Conservation (phyloP, 805 yeast species). For the Saccharomyces jurei region DNA sequence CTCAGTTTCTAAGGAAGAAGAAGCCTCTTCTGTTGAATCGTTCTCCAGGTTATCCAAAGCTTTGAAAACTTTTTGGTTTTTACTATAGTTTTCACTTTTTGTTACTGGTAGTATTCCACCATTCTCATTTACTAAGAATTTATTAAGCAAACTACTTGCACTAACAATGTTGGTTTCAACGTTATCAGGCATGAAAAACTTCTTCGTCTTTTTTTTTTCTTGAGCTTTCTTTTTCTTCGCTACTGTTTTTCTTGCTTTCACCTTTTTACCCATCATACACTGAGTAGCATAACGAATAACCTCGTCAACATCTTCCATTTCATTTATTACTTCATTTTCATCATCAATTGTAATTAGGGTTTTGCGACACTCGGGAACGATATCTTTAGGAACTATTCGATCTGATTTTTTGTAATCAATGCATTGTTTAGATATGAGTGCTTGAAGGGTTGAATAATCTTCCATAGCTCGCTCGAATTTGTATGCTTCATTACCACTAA, state of each 20-base stretch:
- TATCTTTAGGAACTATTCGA: conserved; percentile 57
- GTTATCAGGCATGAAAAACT: conserved; percentile 67
- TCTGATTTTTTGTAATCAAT: conserved; percentile 42
- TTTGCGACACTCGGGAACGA: conserved; percentile 50
- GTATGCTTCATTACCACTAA: conserved; percentile 66
- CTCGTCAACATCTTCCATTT: conserved; percentile 56
- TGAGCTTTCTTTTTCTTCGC: conserved; percentile 13
- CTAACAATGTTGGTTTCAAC: conserved; percentile 56
- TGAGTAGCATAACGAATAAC: conserved; percentile 61
- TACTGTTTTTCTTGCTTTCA: conserved; percentile 11
- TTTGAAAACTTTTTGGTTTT: conserved; percentile 3
- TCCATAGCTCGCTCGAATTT: conserved; percentile 81
- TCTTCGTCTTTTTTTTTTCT: conserved; percentile 29
- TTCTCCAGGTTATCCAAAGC: conserved; percentile 10
- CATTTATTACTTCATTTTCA: conserved; percentile 49
- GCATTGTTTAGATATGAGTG: conserved; percentile 46
- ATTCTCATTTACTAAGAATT: conserved; percentile 6
- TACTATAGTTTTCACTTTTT: background rate
- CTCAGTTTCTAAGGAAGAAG: conserved; percentile 2
- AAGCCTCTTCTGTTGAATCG: conserved; percentile 6
- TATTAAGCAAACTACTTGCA: conserved; percentile 42
- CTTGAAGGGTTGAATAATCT: conserved; percentile 73
- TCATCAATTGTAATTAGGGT: conserved; percentile 57
- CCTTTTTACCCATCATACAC: conserved; percentile 42
- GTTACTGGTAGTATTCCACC: background rate